These are phyloP conservation scores for Sugiyamaella paludigena DNA, from an alignment of 1,139 yeast species.

Conservation along the genomic window DNA sequence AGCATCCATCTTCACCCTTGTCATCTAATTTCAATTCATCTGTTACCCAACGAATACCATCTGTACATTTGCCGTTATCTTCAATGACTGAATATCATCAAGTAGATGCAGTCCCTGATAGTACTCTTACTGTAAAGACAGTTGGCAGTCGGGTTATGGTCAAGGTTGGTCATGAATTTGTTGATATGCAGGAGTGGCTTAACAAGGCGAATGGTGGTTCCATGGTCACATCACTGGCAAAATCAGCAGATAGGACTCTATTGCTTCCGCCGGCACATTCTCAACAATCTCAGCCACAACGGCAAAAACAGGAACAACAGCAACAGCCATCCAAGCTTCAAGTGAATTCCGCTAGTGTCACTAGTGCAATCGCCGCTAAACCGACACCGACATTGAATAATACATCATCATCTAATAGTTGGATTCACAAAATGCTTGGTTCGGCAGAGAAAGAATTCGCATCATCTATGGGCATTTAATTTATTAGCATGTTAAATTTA, in stretches of 20 bases:
- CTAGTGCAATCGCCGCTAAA: background rate
- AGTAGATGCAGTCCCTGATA: background rate
- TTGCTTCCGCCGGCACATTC: background rate
- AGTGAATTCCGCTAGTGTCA: background rate
- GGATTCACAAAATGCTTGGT: conserved; percentile 14
- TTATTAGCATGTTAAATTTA: background rate
- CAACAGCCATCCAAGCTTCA: background rate
- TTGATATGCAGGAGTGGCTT: conserved; percentile 39
- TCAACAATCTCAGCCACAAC: background rate
- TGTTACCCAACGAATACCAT: background rate
- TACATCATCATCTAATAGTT: conserved; percentile 1
- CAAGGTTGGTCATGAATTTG: conserved; percentile 26
- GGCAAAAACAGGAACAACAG: too few relatives aligned
- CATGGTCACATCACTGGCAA: background rate
- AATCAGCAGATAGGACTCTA: too few relatives aligned
- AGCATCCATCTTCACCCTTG: conserved; percentile 8
- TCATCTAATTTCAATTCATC: conserved; percentile 1
- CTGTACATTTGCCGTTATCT: background rate
- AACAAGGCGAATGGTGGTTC: conserved; percentile 16
- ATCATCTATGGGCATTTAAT: conserved; percentile 13
- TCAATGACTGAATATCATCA: conserved; percentile 1
- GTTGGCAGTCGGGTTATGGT: conserved; percentile 35
- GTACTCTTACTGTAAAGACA: conserved; percentile 31
- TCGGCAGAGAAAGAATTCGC: conserved; percentile 13
- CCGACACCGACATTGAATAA: background rate